Conservation (phyloP, 768 basidiomycete genomes). For the Exidia glandulosa region DNA sequence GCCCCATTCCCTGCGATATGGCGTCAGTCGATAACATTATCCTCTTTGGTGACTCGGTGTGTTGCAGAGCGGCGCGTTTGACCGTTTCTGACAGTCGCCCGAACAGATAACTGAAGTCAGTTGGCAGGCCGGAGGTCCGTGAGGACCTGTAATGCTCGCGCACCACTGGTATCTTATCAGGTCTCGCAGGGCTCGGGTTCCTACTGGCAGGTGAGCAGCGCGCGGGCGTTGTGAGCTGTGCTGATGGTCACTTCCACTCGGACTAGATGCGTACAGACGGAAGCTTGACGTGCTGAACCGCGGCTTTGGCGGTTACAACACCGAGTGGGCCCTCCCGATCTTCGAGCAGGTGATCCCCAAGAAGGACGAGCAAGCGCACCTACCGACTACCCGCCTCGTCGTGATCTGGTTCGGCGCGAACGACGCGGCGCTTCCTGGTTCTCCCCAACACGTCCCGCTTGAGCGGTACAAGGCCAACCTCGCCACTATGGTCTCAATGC, state of each 20-base stretch:
- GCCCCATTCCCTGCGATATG: no score
- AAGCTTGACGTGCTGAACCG: slow-evolving; percentile 82
- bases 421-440: slow-evolving; percentile 59
- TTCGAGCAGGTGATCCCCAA: slow-evolving; percentile 66
- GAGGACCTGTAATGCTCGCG: slow-evolving; percentile 3
- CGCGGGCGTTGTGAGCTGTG: slow-evolving; percentile 41
- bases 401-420: slow-evolving; percentile 88
- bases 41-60: slow-evolving; percentile 62
- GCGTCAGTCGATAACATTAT: slow-evolving; percentile 59
- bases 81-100: not conserved
- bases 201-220: no score
- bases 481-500: slow-evolving; percentile 44
- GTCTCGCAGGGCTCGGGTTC: slow-evolving; percentile 60
- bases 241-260: slow-evolving; percentile 1
- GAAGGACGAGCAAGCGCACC: slow-evolving; percentile 30
- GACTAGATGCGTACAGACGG: slow-evolving; percentile 59
- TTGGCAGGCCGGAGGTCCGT: slow-evolving; percentile 35
- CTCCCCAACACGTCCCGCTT: slow-evolving; percentile 68
- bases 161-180: slow-evolving; percentile 20
- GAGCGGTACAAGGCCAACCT: slow-evolving; percentile 57
- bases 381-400: slow-evolving; percentile 55
- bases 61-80: not conserved
- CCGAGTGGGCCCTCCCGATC: slow-evolving; percentile 73
- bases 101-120: slow-evolving; percentile 48
- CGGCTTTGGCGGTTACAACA: slow-evolving; percentile 76